Percentiles rank a stretch among this genome's conserved stretches.
These are phyloP conservation scores for Thielaviopsis punctulata DNA, from an alignment of 2,329 filamentous ascomycete species.

Conservation along the genomic window DNA sequence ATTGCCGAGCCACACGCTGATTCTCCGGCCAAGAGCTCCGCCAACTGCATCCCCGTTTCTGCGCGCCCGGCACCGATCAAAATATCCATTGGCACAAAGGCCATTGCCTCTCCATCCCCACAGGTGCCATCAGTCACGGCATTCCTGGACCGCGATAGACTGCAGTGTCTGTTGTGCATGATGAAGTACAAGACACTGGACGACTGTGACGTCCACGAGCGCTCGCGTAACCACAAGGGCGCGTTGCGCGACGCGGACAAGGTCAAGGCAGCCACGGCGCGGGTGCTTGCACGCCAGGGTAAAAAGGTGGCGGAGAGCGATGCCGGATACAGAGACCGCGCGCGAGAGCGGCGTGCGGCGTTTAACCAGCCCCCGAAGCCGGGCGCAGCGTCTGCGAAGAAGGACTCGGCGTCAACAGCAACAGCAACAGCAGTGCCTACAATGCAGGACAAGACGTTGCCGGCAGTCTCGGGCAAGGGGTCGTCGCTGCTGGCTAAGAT, in stretches of 20 bases:
- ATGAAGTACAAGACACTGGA: constrained; percentile 28
- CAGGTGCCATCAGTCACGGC: constrained; percentile 20
- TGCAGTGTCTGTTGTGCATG: constrained; percentile 30
- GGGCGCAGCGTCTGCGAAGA: constrained; percentile 15
- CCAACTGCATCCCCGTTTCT: constrained; percentile 1
- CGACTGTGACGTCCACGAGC: constrained; percentile 26
- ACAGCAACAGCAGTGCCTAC: background rate
- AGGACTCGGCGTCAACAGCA: constrained; percentile 11
- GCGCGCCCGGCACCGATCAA: constrained; percentile 16
- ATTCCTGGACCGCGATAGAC: constrained; percentile 38
- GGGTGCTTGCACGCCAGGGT: constrained; percentile 20
- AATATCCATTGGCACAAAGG: constrained; percentile 17
- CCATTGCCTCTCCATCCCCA: background rate
- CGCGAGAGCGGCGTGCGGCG: constrained; percentile 45
- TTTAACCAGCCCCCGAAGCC: constrained; percentile 45
- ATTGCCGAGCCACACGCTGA: constrained; percentile 15
- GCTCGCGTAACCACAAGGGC: constrained; percentile 25
- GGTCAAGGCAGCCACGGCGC: constrained; percentile 31
- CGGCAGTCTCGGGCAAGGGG: constrained; percentile 35
- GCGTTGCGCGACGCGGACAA: constrained; percentile 24
- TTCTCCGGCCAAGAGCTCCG: constrained; percentile 2
- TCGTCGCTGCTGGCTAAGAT: constrained; percentile 54
- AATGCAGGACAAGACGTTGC: background rate
- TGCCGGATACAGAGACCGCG: constrained; percentile 42
- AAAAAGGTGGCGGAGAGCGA: constrained; percentile 13